phyloP scores from a whole-genome alignment of 495 filamentous ascomycete genomes.

The Xylaria curta region DNA sequence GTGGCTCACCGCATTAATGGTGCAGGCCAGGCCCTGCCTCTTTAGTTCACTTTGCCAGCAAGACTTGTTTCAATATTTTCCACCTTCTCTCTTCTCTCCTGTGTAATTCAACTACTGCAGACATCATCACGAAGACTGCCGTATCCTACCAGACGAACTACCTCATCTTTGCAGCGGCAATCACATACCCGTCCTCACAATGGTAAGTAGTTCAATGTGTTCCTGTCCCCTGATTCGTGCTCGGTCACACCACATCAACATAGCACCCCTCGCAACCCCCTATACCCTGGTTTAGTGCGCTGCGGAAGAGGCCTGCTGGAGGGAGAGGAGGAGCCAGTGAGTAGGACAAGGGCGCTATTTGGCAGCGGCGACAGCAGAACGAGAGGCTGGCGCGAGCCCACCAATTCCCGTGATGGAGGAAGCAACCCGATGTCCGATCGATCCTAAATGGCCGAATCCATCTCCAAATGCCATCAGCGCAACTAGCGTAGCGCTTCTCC shows the following conservation, averaged over 20 bases:
- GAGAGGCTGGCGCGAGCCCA: slow-evolving; percentile 15
- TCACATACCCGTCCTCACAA: slow-evolving; percentile 10
- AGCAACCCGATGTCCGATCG: slow-evolving; percentile 17
- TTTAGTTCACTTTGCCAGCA: slow-evolving; percentile 14
- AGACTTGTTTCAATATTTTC: slow-evolving; percentile 19
- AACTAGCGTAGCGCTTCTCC: not conserved
- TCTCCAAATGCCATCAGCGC: slow-evolving; percentile 6
- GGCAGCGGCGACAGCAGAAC: slow-evolving; percentile 11
- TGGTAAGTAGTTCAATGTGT: slow-evolving; percentile 24
- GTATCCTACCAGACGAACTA: not conserved
- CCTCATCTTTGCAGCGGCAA: not conserved
- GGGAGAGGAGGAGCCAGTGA: slow-evolving; percentile 18
- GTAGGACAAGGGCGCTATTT: slow-evolving; percentile 9
- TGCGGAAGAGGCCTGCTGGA: not conserved
- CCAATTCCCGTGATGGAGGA: slow-evolving; percentile 16
- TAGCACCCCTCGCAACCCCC: slow-evolving; percentile 24
- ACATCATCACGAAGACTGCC: slow-evolving; percentile 2
- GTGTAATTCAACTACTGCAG: not conserved
- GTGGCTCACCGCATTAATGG: slow-evolving; percentile 18
- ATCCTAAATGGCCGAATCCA: slow-evolving; percentile 11
- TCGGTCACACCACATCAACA: slow-evolving; percentile 19
- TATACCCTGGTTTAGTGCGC: slow-evolving; percentile 27
- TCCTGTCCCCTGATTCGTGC: slow-evolving; percentile 10
- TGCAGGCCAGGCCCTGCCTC: not conserved
- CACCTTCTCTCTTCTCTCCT: not conserved